Conservation (phyloP, 805 yeast species). For the Metschnikowia proteae region DNA sequence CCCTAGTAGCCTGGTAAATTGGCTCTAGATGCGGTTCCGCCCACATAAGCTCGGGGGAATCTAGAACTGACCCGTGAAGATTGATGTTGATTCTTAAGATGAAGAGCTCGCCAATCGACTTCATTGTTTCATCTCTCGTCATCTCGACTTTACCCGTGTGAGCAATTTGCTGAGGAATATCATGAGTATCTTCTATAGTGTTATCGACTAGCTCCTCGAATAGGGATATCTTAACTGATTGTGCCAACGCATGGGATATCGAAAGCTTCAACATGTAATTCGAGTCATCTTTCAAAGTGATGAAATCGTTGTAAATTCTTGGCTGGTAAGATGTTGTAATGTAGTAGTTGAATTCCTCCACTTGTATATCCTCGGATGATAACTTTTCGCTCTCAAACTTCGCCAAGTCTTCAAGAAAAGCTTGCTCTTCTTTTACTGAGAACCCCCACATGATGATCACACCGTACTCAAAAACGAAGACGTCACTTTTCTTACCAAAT, state of each 20-base stretch:
- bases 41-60: slow-evolving; percentile 99
- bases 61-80: slow-evolving; percentile 83
- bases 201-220: slow-evolving; percentile 96
- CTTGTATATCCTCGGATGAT: slow-evolving; percentile 86
- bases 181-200: slow-evolving; percentile 96
- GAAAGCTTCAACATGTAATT: slow-evolving; percentile 91
- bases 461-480: slow-evolving; percentile 92
- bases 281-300: slow-evolving; percentile 82
- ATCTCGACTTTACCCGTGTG: slow-evolving; percentile 90
- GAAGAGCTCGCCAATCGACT: slow-evolving; percentile 92
- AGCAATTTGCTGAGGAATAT: slow-evolving; percentile 94
- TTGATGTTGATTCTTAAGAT: slow-evolving; percentile 80
- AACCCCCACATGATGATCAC: slow-evolving; percentile 98
- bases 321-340: slow-evolving; percentile 94
- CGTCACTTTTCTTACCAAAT: slow-evolving; percentile 74
- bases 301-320: slow-evolving; percentile 90
- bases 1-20: slow-evolving; percentile 94
- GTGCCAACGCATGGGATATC: slow-evolving; percentile 93
- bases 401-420: slow-evolving; percentile 81
- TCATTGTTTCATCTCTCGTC: slow-evolving; percentile 94
- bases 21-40: slow-evolving; percentile 98
- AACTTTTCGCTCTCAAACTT: slow-evolving; percentile 88
- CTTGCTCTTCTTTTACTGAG: slow-evolving; percentile 73
- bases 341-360: slow-evolving; percentile 93
- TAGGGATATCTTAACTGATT: slow-evolving; percentile 88